Evolutionary conservation across 345 rosid species (phyloP), one percentile per base, ranked within the genome.

Genomic region (Gossypium arboreum): DNA sequence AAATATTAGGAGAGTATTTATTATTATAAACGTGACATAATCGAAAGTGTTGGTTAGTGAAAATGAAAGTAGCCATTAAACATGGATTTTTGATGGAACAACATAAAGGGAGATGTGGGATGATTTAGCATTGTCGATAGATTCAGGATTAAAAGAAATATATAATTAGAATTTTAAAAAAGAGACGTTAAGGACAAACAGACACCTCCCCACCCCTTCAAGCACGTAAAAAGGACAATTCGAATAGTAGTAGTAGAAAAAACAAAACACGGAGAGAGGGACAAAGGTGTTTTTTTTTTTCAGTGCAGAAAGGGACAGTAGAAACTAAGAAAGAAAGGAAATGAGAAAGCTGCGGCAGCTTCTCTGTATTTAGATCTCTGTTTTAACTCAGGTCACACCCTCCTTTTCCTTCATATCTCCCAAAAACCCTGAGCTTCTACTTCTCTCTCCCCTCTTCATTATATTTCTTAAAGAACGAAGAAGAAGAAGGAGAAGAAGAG

Each of bases 281-380:
- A 22, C 15, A 57, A 11, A 22, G 29, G 29, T 20, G 41, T 34
- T 34, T 34, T n/a, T 2, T n/a, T 2, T 9, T 57, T 2, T 11
- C 61, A 57, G 29, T 20, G 61, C 12, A 22, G 58, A 57, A 22
- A 57, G 2, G 29, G 61, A 2, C 61, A 55, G 59, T 55, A 55
- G 55, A 62, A 12, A 45, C 41, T 5, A 9, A 24, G 52, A 25
- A 34, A 55, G 29, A 13, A 29, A 64, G 12, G 48, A 7, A n/a
- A 78, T 60, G 55, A 71, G 79, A 80, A 75, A 78, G 68, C 73
- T 63, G 63, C 68, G 29, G 48, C 72, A 11, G 73, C 76, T 80
- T 48, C 39, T 65, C 39, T 34, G 68, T 75, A 76, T 5, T 43
- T 54, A 80, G 60, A 81, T 72, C 45, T 68, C 63, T 76, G 60